phyloP scores from a whole-genome alignment of 257 asterid genomes.

The Thymus quinquecostatus region DNA sequence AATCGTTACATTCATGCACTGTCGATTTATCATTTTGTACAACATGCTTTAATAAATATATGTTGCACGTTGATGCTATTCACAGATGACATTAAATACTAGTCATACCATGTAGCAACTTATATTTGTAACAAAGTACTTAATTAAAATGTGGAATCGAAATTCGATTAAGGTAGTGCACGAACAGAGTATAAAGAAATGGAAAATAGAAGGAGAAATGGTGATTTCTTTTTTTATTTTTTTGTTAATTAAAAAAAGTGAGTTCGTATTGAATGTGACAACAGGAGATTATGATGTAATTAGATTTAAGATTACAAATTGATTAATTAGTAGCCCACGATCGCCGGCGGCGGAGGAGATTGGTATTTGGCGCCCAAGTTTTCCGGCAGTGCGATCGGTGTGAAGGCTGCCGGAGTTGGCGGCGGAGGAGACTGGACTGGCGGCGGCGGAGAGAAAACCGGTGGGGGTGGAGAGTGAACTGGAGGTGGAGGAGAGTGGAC shows the following conservation, averaged over 20 bases:
- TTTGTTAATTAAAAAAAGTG: not conserved
- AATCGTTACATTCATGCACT: no score
- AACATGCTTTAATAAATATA: not conserved
- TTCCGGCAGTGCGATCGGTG: slow-evolving; percentile 35
- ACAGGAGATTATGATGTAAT: slow-evolving; percentile 22
- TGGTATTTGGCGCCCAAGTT: slow-evolving; percentile 39
- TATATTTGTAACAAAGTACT: not conserved
- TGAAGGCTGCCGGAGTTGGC: slow-evolving; percentile 7
- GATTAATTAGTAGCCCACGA: slow-evolving; percentile 51
- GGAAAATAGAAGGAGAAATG: no score
- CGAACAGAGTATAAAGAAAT: not conserved
- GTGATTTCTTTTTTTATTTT: no score
- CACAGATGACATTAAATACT: no score
- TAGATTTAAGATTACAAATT: slow-evolving; percentile 21
- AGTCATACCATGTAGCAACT: no score
- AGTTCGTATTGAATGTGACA: slow-evolving; percentile 28
- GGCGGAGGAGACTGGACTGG: slow-evolving; percentile 23
- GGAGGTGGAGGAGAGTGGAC: slow-evolving; percentile 46
- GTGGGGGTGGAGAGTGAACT: slow-evolving; percentile 53
- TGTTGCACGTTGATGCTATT: not conserved
- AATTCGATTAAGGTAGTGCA: no score
- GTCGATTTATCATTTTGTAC: no score
- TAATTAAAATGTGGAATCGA: no score
- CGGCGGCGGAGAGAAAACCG: slow-evolving; percentile 54
- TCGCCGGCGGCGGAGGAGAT: slow-evolving; percentile 82